Evolutionary conservation across 1,284 basidiomycete species (phyloP), one percentile per base, ranked within the genome.

Genomic region (Abortiporus biennis): DNA sequence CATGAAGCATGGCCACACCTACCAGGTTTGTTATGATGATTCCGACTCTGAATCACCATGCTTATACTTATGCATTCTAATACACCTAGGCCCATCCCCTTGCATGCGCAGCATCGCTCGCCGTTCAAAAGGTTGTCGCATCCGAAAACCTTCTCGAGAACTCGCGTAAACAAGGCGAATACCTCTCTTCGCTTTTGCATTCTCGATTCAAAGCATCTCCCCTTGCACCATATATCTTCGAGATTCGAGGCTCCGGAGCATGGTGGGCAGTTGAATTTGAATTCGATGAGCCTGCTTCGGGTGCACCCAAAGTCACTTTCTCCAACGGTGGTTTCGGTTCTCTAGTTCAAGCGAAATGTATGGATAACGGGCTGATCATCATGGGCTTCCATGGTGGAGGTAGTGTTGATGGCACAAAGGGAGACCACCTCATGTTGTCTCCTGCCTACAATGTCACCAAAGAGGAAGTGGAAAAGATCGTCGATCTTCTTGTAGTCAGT

Each of bases 261-360:
- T 90, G 92, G 68, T 90, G 83, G 79, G 85, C 70, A 11, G 65
- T 92, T 45, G 90, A 93, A 59, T 89, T 91, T 51, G 85, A 86
- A 54, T 80, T 83, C 52, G 54, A 59, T 13, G 57, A 53, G 6
- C 58, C 61, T 8, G 66, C 68, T 45, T 69, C 67, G 6, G 22
- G 13, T 3, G 8, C 40, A 4, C 21, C 12, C 4, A 53, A 54
- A 20, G 47, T 75, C n/a, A 65, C 79, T 47, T 71, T 85, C 49
- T 68, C 71, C 50, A 71, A 69, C 4, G 42, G 69, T 33, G 54
- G 58, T 16, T 82, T 88, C 51, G 81, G 75, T 11, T 71, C 77
- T 60, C 64, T 74, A 16, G 72, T 83, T 12, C 85, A 89, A 57
- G 78, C 75, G 33, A 73, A 71, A 36, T 75, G 77, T 42, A 56